phyloP scores from a whole-genome alignment of 2,329 filamentous ascomycete genomes.

The Zymoseptoria passerinii region DNA sequence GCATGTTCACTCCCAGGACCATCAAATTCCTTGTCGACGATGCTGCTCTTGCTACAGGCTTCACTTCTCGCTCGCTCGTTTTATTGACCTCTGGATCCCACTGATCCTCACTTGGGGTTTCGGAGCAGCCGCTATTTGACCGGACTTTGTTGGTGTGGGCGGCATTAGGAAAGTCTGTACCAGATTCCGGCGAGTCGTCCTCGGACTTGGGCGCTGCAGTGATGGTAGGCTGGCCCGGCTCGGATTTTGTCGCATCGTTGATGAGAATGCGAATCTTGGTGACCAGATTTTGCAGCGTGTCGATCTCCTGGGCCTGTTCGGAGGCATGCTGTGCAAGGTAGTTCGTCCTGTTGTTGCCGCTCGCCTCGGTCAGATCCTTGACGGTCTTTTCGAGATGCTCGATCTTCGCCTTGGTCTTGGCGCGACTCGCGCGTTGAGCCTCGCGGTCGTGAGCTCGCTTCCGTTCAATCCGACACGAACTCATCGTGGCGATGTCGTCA shows the following conservation, averaged over 20 bases:
- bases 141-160: neutral
- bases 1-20: slow-evolving; percentile 14
- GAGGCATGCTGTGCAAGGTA: slow-evolving; percentile 18
- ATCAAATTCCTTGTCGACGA: slow-evolving; percentile 12
- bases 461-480: slow-evolving; percentile 20
- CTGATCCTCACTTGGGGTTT: slow-evolving; percentile 13
- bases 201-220: slow-evolving; percentile 2
- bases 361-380: slow-evolving; percentile 14
- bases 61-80: neutral
- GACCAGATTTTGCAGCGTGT: slow-evolving; percentile 16
- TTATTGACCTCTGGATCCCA: slow-evolving; percentile 6
- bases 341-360: slow-evolving; percentile 13
- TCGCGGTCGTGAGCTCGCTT: slow-evolving; percentile 19
- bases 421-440: slow-evolving; percentile 16
- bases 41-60: neutral
- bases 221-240: slow-evolving; percentile 3
- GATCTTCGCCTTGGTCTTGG: slow-evolving; percentile 19
- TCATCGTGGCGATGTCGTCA: slow-evolving; percentile 5
- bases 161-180: neutral
- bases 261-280: slow-evolving; percentile 16
- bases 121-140: neutral
- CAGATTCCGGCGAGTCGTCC: neutral
- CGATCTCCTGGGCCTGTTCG: slow-evolving; percentile 17
- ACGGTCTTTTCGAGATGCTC: slow-evolving; percentile 19
- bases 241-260: slow-evolving; percentile 14